These are phyloP conservation scores for Trichothecium roseum DNA, from an alignment of 2,329 filamentous ascomycete species.

Conservation along the genomic window DNA sequence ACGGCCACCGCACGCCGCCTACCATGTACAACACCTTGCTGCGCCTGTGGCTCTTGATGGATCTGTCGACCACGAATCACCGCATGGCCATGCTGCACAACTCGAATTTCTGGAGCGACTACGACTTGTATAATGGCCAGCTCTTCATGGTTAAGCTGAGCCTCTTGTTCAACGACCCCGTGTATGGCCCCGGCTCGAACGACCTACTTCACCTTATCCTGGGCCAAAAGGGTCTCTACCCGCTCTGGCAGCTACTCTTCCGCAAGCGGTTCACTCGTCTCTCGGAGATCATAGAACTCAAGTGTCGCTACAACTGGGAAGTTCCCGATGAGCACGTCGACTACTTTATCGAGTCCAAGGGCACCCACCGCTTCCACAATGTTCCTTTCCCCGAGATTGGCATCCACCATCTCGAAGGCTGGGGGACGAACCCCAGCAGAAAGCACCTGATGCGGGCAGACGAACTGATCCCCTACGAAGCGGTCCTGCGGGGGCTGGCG, in stretches of 20 bases:
- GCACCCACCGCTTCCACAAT: conserved; percentile 29
- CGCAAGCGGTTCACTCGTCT: conserved; percentile 38
- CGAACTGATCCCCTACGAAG: conserved; percentile 47
- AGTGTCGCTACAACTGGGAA: conserved; percentile 45
- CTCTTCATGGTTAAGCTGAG: conserved; percentile 63
- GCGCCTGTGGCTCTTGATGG: conserved; percentile 67
- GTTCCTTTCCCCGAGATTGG: conserved; percentile 44
- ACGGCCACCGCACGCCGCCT: conserved; percentile 45
- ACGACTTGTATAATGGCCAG: conserved; percentile 50
- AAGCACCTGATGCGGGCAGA: conserved; percentile 44
- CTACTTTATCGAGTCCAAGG: conserved; percentile 8
- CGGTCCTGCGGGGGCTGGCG: conserved; percentile 36
- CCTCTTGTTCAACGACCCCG: conserved; percentile 57
- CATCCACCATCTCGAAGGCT: conserved; percentile 41
- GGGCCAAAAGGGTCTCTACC: conserved; percentile 43
- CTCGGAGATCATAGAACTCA: conserved; percentile 44
- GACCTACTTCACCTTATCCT: conserved; percentile 47
- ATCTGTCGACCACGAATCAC: conserved; percentile 45
- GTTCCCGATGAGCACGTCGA: conserved; percentile 21
- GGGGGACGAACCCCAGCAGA: conserved; percentile 25
- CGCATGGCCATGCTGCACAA: conserved; percentile 46
- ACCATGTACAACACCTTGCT: conserved; percentile 37
- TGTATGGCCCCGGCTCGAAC: conserved; percentile 38
- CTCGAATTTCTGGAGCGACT: conserved; percentile 41
- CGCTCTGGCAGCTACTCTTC: conserved; percentile 51